Conservation (phyloP, 768 basidiomycete genomes). For the Piloderma croceum region DNA sequence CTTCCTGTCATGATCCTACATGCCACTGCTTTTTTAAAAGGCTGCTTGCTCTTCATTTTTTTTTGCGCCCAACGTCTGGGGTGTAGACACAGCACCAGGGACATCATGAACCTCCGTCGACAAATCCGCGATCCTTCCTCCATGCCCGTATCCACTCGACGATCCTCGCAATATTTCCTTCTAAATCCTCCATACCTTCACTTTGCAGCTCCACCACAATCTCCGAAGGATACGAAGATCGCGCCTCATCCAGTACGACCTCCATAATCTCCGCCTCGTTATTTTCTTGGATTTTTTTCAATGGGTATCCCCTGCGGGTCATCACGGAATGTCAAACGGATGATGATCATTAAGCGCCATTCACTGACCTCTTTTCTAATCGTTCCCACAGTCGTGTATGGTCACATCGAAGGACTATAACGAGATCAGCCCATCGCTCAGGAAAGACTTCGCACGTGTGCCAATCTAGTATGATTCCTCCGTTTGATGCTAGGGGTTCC, state of each 20-base stretch:
- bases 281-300: constrained; percentile 97
- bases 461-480: constrained; percentile 90
- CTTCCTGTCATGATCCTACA: neutral
- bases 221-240: constrained; percentile 76
- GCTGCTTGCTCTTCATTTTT: neutral
- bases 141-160: constrained; percentile 84
- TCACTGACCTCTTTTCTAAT: constrained; percentile 75
- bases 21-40: neutral
- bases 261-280: constrained; percentile 99
- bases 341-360: neutral
- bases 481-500: constrained; percentile 60
- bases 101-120: neutral
- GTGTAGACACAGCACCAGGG: too few relatives aligned
- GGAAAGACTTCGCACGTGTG: constrained; percentile 92
- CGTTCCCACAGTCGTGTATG: constrained; percentile 86
- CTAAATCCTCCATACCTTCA: constrained; percentile 72
- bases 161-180: constrained; percentile 82
- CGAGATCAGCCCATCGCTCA: constrained; percentile 94
- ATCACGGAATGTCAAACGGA: constrained; percentile 5
- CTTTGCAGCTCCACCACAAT: constrained; percentile 83
- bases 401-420: constrained; percentile 86
- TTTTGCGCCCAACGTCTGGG: neutral
- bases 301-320: constrained; percentile 72
- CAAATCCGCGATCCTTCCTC: constrained; percentile 31
- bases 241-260: constrained; percentile 83